Percentiles rank a stretch among this genome's conserved stretches.
phyloP scores from a whole-genome alignment of 176 grass and related monocot species.

The Oryza meridionalis region DNA sequence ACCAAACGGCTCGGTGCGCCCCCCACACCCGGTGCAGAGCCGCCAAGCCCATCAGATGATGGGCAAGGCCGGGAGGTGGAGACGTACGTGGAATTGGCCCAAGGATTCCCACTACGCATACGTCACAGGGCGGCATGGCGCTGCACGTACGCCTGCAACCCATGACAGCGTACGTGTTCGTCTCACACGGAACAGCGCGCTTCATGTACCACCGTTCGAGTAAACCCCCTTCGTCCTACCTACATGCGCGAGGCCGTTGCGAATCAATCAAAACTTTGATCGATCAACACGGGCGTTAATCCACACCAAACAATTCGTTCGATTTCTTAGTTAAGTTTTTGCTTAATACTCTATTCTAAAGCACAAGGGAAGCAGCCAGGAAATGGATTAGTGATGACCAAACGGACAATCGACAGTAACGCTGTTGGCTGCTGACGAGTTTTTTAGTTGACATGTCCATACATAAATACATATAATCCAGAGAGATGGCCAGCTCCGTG shows the following conservation, averaged over 20 bases:
- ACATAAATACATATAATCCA: not conserved
- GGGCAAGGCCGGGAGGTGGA: no score
- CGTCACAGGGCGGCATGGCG: no score
- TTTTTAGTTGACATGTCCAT: slow-evolving; percentile 18
- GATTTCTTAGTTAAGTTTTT: not conserved
- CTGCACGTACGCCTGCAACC: no score
- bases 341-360: not conserved
- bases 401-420: not conserved
- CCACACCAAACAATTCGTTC: not conserved
- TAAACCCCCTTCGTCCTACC: not conserved
- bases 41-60: no score
- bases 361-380: not conserved
- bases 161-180: no score
- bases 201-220: slow-evolving; percentile 5
- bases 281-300: not conserved
- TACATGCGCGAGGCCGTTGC: no score
- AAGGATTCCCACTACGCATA: no score
- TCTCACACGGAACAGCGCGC: no score
- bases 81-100: no score
- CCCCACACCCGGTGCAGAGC: no score
- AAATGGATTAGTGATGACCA: not conserved
- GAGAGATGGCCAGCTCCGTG: slow-evolving; percentile 30
- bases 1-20: no score
- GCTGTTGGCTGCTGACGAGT: slow-evolving; percentile 6
- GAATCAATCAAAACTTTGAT: not conserved